Conservation (phyloP, 768 basidiomycete genomes). For the Boletus bicolor region DNA sequence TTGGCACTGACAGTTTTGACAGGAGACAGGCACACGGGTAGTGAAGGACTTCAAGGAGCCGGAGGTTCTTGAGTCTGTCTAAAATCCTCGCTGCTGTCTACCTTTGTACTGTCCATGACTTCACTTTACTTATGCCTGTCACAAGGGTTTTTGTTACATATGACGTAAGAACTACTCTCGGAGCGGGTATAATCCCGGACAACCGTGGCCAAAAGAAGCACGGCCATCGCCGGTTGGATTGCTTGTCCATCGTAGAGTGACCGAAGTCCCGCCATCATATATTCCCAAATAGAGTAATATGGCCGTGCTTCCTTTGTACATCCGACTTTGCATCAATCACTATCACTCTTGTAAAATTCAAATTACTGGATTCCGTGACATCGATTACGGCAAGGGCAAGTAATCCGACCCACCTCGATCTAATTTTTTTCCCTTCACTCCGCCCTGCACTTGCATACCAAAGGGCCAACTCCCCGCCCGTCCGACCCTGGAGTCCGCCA, state of each 20-base stretch:
- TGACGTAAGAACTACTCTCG: no score
- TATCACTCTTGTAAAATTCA: background rate
- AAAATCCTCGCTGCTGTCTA: constrained; percentile 41
- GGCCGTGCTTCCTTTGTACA: background rate
- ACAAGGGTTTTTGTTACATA: constrained; percentile 28
- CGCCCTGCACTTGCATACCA: background rate
- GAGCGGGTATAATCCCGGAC: no score
- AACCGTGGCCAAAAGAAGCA: no score
- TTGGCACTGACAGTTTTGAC: constrained; percentile 12
- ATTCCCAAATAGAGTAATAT: background rate
- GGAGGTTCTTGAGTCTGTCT: constrained; percentile 88
- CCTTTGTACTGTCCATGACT: constrained; percentile 39
- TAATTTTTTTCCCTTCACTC: constrained; percentile 2
- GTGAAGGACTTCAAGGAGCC: constrained; percentile 98
- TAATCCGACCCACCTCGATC: background rate
- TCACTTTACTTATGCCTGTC: constrained; percentile 27
- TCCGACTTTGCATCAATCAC: background rate
- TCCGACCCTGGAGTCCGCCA: constrained; percentile 26
- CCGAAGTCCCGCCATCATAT: background rate
- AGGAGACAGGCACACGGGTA: constrained; percentile 95
- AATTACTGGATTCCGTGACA: constrained; percentile 4
- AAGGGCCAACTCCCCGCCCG: background rate
- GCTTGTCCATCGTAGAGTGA: background rate
- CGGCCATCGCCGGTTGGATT: no score
- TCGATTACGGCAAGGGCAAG: constrained; percentile 5